These are phyloP conservation scores for Elsinoe arachidis DNA, from an alignment of 2,329 filamentous ascomycete species.

Conservation along the genomic window DNA sequence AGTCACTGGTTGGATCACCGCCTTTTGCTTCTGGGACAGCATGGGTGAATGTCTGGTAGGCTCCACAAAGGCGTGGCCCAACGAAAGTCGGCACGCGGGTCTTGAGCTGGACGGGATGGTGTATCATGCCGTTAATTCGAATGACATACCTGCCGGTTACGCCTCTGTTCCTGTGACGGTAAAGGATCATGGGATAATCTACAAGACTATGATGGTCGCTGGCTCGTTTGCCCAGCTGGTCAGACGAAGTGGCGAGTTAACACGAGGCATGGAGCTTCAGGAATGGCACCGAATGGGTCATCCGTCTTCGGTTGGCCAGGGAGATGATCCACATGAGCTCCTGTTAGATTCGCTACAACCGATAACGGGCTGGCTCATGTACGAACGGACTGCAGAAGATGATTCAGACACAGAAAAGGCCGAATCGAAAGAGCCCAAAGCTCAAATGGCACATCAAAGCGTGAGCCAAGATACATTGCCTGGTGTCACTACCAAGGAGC, in stretches of 20 bases:
- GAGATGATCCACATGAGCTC: neutral
- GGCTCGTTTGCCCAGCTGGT: constrained; percentile 25
- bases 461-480: no score
- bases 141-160: constrained; percentile 24
- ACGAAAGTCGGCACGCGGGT: neutral
- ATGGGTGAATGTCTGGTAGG: neutral
- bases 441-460: no score
- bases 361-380: neutral
- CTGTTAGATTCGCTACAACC: neutral
- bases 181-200: constrained; percentile 23
- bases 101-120: neutral
- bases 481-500: no score
- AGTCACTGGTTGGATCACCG: constrained; percentile 32
- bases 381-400: neutral
- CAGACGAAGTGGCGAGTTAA: constrained; percentile 17
- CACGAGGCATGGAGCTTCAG: neutral
- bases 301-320: neutral
- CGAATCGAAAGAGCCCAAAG: no score
- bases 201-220: constrained; percentile 25
- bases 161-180: constrained; percentile 28
- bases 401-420: no score
- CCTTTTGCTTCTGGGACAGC: neutral
- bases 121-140: constrained; percentile 27
- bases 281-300: neutral
- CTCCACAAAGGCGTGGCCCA: neutral